Percentiles rank a stretch among this genome's conserved stretches.
Conservation (phyloP, 176 grass and related monocot species). For the Zoysia pacifica region DNA sequence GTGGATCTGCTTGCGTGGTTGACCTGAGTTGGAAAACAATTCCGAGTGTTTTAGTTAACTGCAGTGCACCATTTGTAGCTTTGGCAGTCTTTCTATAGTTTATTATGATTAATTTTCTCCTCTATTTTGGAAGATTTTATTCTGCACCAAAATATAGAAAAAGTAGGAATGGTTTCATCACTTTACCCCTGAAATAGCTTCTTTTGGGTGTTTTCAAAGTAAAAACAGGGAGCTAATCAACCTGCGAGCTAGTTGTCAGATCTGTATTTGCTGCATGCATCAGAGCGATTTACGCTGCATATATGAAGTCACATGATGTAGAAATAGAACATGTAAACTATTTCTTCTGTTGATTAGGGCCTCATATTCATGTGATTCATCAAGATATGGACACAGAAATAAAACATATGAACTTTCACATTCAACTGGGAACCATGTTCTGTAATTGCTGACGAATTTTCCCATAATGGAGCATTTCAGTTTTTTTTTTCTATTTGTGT, state of each 20-base stretch:
- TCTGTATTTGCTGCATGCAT: background rate
- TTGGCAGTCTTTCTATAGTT: background rate
- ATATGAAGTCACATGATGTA: background rate
- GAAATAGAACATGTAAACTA: background rate
- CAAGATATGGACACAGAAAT: background rate
- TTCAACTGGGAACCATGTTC: conserved; percentile 17
- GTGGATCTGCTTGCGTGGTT: background rate
- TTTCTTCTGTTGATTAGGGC: background rate
- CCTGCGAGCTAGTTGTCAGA: background rate
- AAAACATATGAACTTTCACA: background rate
- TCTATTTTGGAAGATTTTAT: background rate
- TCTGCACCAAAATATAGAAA: background rate
- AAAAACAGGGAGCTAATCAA: background rate
- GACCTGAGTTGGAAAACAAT: conserved; percentile 16
- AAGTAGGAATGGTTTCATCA: background rate
- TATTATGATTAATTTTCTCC: background rate
- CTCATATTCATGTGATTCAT: conserved; percentile 5
- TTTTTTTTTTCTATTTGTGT: background rate
- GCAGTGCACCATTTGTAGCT: background rate
- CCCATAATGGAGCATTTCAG: background rate
- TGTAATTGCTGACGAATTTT: background rate
- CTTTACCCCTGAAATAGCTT: background rate
- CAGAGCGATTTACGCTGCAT: background rate
- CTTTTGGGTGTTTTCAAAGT: background rate
- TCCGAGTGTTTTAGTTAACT: conserved; percentile 1